Evolutionary conservation across 202 grass and related monocot species (phyloP).

Genomic region (Tripidium arundinaceum): DNA sequence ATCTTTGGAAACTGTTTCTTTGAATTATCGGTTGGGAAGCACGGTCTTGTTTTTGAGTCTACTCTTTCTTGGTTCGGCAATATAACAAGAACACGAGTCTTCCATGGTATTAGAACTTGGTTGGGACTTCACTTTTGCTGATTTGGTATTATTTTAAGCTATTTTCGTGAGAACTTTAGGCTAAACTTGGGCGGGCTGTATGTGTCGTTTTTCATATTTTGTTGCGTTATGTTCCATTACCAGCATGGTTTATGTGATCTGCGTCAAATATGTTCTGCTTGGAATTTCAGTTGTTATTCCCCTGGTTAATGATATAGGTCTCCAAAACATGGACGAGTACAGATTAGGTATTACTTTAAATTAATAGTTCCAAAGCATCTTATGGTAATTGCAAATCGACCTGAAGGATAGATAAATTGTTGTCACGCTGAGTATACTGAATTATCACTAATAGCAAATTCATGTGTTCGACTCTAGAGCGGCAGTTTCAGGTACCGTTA

Average conservation of each 20-base stretch:
- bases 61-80: constrained; percentile 3
- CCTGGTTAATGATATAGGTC: background rate
- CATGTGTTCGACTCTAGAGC: background rate
- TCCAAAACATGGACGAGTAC: background rate
- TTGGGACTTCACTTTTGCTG: background rate
- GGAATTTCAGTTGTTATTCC: background rate
- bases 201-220: background rate
- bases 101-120: background rate
- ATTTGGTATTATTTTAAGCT: constrained; percentile 4
- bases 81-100: background rate
- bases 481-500: too few relatives aligned
- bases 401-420: constrained; percentile 4
- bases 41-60: background rate
- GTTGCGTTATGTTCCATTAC: background rate
- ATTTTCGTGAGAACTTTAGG: background rate
- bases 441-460: background rate
- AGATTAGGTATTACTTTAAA: background rate
- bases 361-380: background rate
- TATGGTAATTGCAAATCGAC: constrained; percentile 2
- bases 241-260: background rate
- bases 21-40: background rate
- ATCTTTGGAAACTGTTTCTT: constrained; percentile 11
- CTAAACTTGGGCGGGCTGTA: background rate
- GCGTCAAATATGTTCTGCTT: background rate
- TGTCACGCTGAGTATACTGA: background rate